Percentiles rank a stretch among this genome's conserved stretches.
Evolutionary conservation across 257 asterid genomes (phyloP).

Genomic region (Jacaranda copaia): DNA sequence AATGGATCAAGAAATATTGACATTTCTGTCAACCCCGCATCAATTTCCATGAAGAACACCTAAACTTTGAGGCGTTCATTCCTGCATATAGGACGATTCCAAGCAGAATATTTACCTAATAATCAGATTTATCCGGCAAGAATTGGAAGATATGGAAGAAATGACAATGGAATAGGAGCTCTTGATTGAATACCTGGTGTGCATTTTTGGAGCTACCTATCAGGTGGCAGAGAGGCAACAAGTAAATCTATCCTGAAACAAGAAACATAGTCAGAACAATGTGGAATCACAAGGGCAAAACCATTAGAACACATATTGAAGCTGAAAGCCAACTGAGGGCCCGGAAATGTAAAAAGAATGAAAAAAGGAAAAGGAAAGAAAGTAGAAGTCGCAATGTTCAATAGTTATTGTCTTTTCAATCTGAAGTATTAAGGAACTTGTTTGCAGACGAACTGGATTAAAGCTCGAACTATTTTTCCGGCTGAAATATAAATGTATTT

Average conservation of each 20-base stretch:
- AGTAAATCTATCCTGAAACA: constrained; percentile 13
- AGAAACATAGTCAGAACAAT: background rate
- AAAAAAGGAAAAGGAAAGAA: too few species aligned
- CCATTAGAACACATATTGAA: background rate
- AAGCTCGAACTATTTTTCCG: too few species aligned
- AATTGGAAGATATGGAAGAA: background rate
- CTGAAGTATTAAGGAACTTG: too few species aligned
- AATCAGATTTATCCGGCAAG: constrained; percentile 7
- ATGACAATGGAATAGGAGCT: background rate
- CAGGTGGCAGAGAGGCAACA: background rate
- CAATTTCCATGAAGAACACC: background rate
- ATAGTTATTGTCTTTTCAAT: too few species aligned
- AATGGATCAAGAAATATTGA: background rate
- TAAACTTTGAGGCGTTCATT: background rate
- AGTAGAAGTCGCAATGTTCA: too few species aligned
- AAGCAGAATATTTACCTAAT: background rate
- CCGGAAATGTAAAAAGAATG: too few species aligned
- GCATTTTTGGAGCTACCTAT: background rate
- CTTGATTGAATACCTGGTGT: too few species aligned
- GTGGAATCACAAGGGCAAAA: background rate
- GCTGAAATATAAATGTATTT: too few species aligned
- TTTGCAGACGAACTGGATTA: too few species aligned
- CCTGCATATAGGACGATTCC: background rate
- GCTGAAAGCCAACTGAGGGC: too few species aligned
- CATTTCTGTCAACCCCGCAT: background rate